Percentiles rank a stretch among this genome's conserved stretches.
Evolutionary conservation across 495 filamentous ascomycete genomes (phyloP).

Genomic region (Trichoderma parareesei): DNA sequence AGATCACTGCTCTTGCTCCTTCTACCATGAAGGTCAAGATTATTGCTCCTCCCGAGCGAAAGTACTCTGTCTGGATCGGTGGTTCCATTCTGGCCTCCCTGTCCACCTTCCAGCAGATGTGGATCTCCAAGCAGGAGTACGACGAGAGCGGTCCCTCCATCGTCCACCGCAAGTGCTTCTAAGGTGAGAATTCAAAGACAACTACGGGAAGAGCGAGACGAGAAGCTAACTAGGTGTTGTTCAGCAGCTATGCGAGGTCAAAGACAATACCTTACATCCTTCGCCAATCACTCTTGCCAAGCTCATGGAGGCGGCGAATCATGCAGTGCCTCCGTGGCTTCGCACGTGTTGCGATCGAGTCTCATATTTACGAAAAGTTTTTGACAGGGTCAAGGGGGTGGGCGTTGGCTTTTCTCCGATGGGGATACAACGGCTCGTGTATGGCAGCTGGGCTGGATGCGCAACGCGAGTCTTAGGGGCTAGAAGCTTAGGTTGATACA

Average conservation of each 20-base stretch:
- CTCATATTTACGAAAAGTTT: slow-evolving; percentile 44
- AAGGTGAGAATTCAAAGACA: slow-evolving; percentile 38
- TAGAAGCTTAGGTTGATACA: slow-evolving; percentile 37
- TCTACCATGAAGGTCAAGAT: slow-evolving; percentile 99
- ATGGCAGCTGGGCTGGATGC: slow-evolving; percentile 18
- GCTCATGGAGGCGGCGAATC: slow-evolving; percentile 25
- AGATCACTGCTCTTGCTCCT: slow-evolving; percentile 97
- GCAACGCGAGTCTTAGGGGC: slow-evolving; percentile 6
- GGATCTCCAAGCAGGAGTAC: slow-evolving; percentile 99
- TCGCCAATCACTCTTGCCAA: slow-evolving; percentile 21
- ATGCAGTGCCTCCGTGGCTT: slow-evolving; percentile 30
- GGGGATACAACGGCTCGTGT: slow-evolving; percentile 28
- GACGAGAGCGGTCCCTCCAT: slow-evolving; percentile 99
- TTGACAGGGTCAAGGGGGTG: slow-evolving; percentile 37
- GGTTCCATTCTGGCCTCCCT: slow-evolving; percentile 98
- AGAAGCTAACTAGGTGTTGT: not conserved
- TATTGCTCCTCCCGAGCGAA: slow-evolving; percentile 93
- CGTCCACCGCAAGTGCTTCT: slow-evolving; percentile 99
- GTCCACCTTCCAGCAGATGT: slow-evolving; percentile 99
- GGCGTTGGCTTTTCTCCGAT: slow-evolving; percentile 35
- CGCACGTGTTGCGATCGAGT: slow-evolving; percentile 38
- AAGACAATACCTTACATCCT: slow-evolving; percentile 5
- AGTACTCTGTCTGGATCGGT: slow-evolving; percentile 99
- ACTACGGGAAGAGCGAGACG: not conserved
- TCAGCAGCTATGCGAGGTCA: slow-evolving; percentile 1